Conservation (phyloP, 805 yeast species). For the Saccharomycopsis fodiens region DNA sequence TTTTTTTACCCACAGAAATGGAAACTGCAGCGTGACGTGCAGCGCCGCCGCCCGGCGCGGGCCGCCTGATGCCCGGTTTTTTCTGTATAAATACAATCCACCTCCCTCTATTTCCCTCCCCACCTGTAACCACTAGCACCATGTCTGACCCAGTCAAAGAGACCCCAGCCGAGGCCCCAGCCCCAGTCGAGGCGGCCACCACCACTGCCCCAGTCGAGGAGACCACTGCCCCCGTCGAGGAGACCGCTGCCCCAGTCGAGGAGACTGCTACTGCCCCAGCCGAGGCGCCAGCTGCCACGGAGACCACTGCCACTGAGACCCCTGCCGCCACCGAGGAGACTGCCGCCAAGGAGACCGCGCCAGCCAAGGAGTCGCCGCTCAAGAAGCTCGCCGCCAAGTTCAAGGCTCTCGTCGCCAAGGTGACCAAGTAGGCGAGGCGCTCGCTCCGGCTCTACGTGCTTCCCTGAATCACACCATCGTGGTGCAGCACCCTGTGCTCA, state of each 20-base stretch:
- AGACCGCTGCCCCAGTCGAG: conserved; percentile 4
- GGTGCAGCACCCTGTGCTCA: background rate
- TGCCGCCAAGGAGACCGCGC: conserved; percentile 3
- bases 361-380: conserved; percentile 15
- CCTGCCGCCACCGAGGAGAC: conserved; percentile 9
- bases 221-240: conserved; percentile 6
- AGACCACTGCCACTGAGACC: conserved; percentile 5
- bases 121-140: background rate
- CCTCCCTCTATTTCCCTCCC: background rate
- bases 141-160: conserved; percentile 5
- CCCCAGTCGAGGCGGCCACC: conserved; percentile 11
- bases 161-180: background rate
- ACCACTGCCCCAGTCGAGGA: conserved; percentile 10
- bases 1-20: conserved; percentile 3
- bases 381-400: conserved; percentile 18
- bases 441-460: background rate
- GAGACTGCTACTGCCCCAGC: conserved; percentile 13
- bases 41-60: background rate
- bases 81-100: background rate
- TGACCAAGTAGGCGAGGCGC: conserved; percentile 14
- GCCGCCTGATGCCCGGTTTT: background rate
- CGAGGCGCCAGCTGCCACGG: conserved; percentile 6
- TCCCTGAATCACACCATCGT: too few species aligned
- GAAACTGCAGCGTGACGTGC: conserved; percentile 1
- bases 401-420: conserved; percentile 20